Base-by-base conservation (phyloP, 2,329 filamentous ascomycete genomes). In the Aspergillus luchuensis region DNA sequence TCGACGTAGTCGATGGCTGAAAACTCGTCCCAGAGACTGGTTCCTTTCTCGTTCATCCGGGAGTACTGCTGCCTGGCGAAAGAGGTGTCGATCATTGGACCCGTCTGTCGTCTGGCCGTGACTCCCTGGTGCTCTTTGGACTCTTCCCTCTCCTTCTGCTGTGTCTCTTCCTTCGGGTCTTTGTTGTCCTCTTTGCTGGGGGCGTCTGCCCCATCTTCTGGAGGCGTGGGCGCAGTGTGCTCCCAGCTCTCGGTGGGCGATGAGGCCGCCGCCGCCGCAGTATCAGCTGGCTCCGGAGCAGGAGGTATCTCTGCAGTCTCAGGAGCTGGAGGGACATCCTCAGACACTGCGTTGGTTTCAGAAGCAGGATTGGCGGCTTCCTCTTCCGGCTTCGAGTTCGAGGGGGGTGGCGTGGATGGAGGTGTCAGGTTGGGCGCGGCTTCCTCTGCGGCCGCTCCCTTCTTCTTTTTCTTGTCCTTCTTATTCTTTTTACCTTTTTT, bases 1-100 rank as follows among this genome's bases (percentile, higher is more conserved):
- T 74, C 71, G 41, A 66, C 64, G 58, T 78, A 78, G 54, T 76
- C 69, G 15, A 79, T 67, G 19, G 66, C 64, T 2, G 68, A 62
- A 58, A 79, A 79, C 51, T 77, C 74, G 23, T 76, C 76, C 76
- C 76, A 79, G 8, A 77, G 66, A 43, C 66, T 74, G n/a, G 69
- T 66, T 5, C 72, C 74, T 11, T 68, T 68, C 23, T 70, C 70
- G 43, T 71, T 70, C 11, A 69, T 67, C 3, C 68, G 64, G 3
- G 71, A 68, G 43, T 69, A 70, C 38, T 69, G 66, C 56, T 76
- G 76, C 54, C 71, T 70, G 57, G 74, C 74, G 39, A 77, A 76
- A 8, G 74, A 75, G 58, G 74, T 76, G 64, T 74, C 73, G 55
- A 76, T 73, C 56, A 74, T 62, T 5, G 62, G 57, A 33, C 56